Percentiles rank a stretch among this genome's conserved stretches.
phyloP scores from a whole-genome alignment of 169 alveolate species.

The Eimeria sp. region DNA sequence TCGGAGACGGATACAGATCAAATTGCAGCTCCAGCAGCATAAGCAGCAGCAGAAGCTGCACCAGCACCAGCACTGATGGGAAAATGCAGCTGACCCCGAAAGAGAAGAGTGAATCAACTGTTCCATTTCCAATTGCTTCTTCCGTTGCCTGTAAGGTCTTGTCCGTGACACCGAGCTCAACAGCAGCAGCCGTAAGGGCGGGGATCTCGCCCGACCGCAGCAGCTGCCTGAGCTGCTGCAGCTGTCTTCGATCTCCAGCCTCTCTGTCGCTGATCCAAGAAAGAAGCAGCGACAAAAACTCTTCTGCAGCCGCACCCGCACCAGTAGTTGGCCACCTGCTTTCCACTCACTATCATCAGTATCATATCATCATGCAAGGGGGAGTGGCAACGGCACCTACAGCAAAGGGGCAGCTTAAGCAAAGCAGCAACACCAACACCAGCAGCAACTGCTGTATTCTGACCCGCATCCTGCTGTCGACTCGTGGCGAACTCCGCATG shows the following conservation, averaged over 20 bases:
- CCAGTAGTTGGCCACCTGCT: neutral
- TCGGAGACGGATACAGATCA: neutral
- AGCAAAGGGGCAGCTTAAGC: neutral
- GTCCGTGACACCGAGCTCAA: conserved; percentile 15
- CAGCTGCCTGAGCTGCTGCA: conserved; percentile 56
- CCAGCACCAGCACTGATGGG: neutral
- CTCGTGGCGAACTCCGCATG: conserved; percentile 79
- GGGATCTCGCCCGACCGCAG: neutral
- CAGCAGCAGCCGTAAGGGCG: conserved; percentile 11
- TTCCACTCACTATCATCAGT: too few relatives aligned
- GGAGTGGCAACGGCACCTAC: neutral
- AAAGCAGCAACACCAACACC: neutral
- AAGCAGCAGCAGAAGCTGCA: conserved; percentile 15
- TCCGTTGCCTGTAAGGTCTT: conserved; percentile 9
- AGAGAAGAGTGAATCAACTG: conserved; percentile 66
- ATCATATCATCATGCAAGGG: neutral
- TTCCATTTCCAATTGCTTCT: neutral
- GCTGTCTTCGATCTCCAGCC: conserved; percentile 33
- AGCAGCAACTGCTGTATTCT: neutral
- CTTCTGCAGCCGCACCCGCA: conserved; percentile 38
- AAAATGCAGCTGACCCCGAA: conserved; percentile 52
- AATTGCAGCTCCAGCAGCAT: neutral
- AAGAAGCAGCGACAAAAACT: conserved; percentile 69
- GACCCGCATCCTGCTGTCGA: conserved; percentile 75
- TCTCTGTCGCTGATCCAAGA: conserved; percentile 69